These are phyloP conservation scores for Kwoniella europaea DNA, from an alignment of 768 basidiomycete species.

Conservation along the genomic window DNA sequence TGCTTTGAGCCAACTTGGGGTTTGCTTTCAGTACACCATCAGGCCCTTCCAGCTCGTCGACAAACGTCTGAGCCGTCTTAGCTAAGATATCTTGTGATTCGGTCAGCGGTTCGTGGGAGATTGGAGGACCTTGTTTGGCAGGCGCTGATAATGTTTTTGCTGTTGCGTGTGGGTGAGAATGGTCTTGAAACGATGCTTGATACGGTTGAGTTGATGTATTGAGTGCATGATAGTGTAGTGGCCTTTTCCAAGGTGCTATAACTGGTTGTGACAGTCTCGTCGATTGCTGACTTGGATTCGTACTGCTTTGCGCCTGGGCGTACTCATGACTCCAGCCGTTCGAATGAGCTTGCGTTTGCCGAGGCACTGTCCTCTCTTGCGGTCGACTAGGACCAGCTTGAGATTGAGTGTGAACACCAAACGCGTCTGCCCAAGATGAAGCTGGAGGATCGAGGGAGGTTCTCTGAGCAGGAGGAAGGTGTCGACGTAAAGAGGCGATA, in stretches of 20 bases:
- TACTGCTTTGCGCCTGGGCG: background rate
- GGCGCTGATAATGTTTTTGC: background rate
- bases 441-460: background rate
- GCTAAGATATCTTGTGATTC: slow-evolving; percentile 39
- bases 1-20: slow-evolving; percentile 43
- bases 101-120: slow-evolving; percentile 16
- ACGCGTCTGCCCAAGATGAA: slow-evolving; percentile 23
- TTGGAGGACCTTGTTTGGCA: background rate
- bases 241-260: slow-evolving; percentile 25
- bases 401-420: slow-evolving; percentile 1
- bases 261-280: background rate
- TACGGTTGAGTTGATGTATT: background rate
- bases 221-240: background rate
- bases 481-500: slow-evolving; percentile 38
- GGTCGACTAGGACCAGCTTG: slow-evolving; percentile 7
- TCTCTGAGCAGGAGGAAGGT: slow-evolving; percentile 32
- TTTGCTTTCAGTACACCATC: slow-evolving; percentile 21
- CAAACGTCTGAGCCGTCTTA: slow-evolving; percentile 31
- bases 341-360: slow-evolving; percentile 3
- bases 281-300: background rate
- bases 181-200: background rate
- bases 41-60: slow-evolving; percentile 15
- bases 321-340: slow-evolving; percentile 19
- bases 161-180: background rate
- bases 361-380: background rate